These are phyloP conservation scores for Diaporthe citri DNA, from an alignment of 2,329 filamentous ascomycete genomes.

Conservation along the genomic window DNA sequence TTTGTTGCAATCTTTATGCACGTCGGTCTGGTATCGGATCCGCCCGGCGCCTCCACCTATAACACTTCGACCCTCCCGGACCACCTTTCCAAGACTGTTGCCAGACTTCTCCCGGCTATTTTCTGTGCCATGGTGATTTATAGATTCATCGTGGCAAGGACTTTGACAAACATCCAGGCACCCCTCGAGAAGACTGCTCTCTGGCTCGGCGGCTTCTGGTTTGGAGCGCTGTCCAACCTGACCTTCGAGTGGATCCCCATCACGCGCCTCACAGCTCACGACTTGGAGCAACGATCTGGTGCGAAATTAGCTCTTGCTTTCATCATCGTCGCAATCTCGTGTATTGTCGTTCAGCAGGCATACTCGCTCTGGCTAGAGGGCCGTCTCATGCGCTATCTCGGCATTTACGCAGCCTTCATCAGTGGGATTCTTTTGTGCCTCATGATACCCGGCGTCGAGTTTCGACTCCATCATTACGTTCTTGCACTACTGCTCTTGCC, in stretches of 20 bases:
- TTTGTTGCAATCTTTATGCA: slow-evolving; percentile 90
- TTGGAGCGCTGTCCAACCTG: slow-evolving; percentile 94
- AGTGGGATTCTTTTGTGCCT: slow-evolving; percentile 76
- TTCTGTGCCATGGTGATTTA: slow-evolving; percentile 92
- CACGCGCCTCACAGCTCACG: slow-evolving; percentile 88
- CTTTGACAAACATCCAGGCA: slow-evolving; percentile 78
- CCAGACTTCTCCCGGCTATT: slow-evolving; percentile 85
- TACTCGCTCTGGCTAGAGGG: slow-evolving; percentile 90
- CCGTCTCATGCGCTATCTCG: slow-evolving; percentile 81
- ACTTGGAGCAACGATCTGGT: slow-evolving; percentile 89
- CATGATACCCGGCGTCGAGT: slow-evolving; percentile 78
- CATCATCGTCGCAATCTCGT: slow-evolving; percentile 78
- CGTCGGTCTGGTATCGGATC: slow-evolving; percentile 90
- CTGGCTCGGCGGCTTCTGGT: slow-evolving; percentile 91
- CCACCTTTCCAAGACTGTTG: slow-evolving; percentile 82
- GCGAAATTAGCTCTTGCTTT: slow-evolving; percentile 84
- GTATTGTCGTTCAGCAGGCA: slow-evolving; percentile 79
- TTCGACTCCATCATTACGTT: slow-evolving; percentile 96
- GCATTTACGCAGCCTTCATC: slow-evolving; percentile 79
- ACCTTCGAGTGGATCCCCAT: slow-evolving; percentile 90
- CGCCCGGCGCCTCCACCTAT: slow-evolving; percentile 64
- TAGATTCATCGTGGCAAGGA: slow-evolving; percentile 81
- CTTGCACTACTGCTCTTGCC: slow-evolving; percentile 89
- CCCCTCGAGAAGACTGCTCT: slow-evolving; percentile 91
- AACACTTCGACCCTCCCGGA: slow-evolving; percentile 71